phyloP scores from a whole-genome alignment of 306 rosid species.

The Prunus fruticosa region DNA sequence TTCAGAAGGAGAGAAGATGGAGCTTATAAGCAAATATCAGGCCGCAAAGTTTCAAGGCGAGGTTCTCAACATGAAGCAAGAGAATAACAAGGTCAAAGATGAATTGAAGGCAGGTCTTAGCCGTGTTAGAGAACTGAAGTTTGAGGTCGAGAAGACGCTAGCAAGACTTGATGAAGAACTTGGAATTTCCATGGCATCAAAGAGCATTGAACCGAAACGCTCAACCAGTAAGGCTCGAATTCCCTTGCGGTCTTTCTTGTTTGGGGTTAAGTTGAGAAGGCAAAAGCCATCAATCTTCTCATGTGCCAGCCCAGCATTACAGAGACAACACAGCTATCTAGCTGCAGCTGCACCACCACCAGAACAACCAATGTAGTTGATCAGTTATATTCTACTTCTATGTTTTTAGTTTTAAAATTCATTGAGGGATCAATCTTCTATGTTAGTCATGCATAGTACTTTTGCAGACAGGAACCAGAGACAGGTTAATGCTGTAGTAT shows the following conservation, averaged over 20 bases:
- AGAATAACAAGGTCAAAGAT: slow-evolving; percentile 57
- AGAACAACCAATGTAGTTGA: slow-evolving; percentile 10
- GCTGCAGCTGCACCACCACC: slow-evolving; percentile 20
- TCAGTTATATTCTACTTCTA: neutral
- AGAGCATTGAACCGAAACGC: slow-evolving; percentile 29
- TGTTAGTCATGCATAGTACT: no score
- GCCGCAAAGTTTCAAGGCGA: slow-evolving; percentile 97
- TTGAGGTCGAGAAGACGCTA: slow-evolving; percentile 55
- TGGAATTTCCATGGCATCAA: slow-evolving; percentile 28
- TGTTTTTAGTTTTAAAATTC: neutral
- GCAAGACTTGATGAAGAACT: slow-evolving; percentile 45
- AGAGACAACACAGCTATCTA: slow-evolving; percentile 45
- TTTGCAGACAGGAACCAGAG: neutral
- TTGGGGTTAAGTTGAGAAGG: slow-evolving; percentile 74
- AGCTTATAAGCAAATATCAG: slow-evolving; percentile 48
- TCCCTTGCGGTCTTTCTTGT: slow-evolving; percentile 79
- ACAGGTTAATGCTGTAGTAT: neutral
- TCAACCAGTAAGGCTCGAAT: slow-evolving; percentile 40
- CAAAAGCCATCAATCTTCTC: slow-evolving; percentile 54
- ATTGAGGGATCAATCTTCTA: no score
- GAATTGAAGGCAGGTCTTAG: slow-evolving; percentile 60
- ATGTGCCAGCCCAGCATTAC: slow-evolving; percentile 50
- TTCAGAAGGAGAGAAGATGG: slow-evolving; percentile 23
- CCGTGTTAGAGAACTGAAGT: slow-evolving; percentile 48
- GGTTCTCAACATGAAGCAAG: slow-evolving; percentile 81